Evolutionary conservation across 2,329 filamentous ascomycete genomes (phyloP).

Genomic region (Thielaviopsis euricoi): DNA sequence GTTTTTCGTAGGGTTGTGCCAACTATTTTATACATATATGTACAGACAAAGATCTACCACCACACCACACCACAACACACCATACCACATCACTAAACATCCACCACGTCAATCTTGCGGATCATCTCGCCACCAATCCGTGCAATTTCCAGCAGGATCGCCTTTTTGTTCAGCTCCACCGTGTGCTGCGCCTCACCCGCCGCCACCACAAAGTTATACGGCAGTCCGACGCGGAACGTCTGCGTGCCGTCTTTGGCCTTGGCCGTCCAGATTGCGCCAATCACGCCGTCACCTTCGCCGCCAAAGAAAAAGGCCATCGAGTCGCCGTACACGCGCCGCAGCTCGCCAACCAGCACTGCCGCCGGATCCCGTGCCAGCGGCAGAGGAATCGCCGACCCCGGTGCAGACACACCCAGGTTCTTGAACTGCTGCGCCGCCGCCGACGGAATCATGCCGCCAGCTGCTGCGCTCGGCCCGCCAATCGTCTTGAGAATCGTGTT

Average conservation of each 20-base stretch:
- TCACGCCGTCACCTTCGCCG: constrained; percentile 33
- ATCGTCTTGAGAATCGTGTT: constrained; percentile 25
- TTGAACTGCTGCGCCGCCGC: constrained; percentile 43
- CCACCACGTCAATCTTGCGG: constrained; percentile 39
- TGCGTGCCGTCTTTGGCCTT: constrained; percentile 29
- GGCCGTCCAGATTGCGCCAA: constrained; percentile 44
- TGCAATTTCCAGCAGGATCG: constrained; percentile 56
- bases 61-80: no score
- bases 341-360: constrained; percentile 46
- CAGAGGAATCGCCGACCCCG: constrained; percentile 22
- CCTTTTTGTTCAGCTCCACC: constrained; percentile 49
- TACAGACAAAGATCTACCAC: no score
- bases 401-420: constrained; percentile 30
- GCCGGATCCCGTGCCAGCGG: constrained; percentile 44
- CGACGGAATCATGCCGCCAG: constrained; percentile 21
- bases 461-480: constrained; percentile 17
- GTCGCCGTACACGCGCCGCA: constrained; percentile 49
- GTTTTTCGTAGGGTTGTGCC: no score
- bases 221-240: constrained; percentile 53
- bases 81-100: constrained; percentile 11
- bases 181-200: constrained; percentile 26
- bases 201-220: constrained; percentile 35
- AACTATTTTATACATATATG: no score
- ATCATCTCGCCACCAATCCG: constrained; percentile 52
- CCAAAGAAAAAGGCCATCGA: constrained; percentile 70